Evolutionary conservation across 106 monocot genomes (phyloP).

Genomic region (Dendrobium nobile): DNA sequence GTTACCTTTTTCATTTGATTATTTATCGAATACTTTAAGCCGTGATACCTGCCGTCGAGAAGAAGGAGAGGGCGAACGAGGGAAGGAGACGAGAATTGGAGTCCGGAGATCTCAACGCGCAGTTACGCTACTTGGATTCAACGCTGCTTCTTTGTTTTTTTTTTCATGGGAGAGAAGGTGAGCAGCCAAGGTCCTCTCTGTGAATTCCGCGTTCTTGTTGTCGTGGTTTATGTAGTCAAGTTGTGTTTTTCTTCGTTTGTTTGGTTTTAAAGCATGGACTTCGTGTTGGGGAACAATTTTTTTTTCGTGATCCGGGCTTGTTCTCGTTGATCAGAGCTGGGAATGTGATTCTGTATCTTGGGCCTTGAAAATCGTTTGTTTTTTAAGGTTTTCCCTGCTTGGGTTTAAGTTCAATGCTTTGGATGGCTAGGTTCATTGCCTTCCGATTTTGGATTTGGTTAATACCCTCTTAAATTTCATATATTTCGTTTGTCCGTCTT

Average conservation of each 20-base stretch:
- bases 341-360: not conserved
- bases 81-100: not conserved
- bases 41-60: not conserved
- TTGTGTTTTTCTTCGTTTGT: not conserved
- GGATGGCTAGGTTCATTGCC: not conserved
- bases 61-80: not conserved
- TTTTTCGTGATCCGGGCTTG: constrained; percentile 4
- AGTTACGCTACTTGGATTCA: not conserved
- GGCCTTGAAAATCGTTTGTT: not conserved
- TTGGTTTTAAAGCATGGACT: not conserved
- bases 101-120: not conserved
- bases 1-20: not conserved
- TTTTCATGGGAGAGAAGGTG: constrained; percentile 9
- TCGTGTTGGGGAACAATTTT: not conserved
- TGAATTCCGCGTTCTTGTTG: not conserved
- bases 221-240: not conserved
- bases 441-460: not conserved
- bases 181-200: not conserved
- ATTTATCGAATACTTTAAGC: not conserved
- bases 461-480: not conserved
- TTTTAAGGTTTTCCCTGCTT: not conserved
- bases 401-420: not conserved
- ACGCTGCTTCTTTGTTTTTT: not conserved
- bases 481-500: not conserved
- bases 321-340: not conserved